A percentile compares a stretch with the other conserved stretches of the same genome.
Evolutionary conservation across 441 rosid species (phyloP).

Genomic region (Biscutella laevigata): DNA sequence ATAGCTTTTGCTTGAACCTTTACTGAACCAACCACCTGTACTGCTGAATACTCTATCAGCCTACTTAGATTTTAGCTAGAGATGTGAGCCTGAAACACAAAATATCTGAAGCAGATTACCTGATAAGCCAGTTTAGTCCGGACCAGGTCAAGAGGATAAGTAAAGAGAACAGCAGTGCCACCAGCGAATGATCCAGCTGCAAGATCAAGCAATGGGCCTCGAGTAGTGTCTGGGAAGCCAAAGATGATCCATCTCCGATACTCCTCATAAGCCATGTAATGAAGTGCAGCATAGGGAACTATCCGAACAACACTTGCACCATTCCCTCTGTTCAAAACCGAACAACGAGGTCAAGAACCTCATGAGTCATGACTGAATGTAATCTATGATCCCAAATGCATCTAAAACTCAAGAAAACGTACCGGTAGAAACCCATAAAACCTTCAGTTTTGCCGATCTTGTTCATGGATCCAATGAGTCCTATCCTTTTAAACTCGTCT

Average conservation of each 20-base stretch:
- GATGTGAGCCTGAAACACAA: background rate
- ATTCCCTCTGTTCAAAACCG: slow-evolving; percentile 50
- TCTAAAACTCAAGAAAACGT: slow-evolving; percentile 3
- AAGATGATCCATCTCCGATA: slow-evolving; percentile 82
- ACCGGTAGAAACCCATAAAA: slow-evolving; percentile 81
- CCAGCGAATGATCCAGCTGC: slow-evolving; percentile 86
- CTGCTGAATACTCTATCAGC: slow-evolving; percentile 18
- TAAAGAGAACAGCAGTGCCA: slow-evolving; percentile 83
- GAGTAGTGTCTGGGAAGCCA: slow-evolving; percentile 44
- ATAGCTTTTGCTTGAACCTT: slow-evolving; percentile 31
- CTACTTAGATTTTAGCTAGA: background rate
- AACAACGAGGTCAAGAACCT: slow-evolving; percentile 1
- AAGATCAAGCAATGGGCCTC: slow-evolving; percentile 85
- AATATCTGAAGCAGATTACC: slow-evolving; percentile 33
- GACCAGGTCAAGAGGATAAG: slow-evolving; percentile 85
- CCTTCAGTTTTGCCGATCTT: slow-evolving; percentile 79
- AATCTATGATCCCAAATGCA: background rate
- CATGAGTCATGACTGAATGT: background rate
- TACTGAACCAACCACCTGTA: slow-evolving; percentile 60
- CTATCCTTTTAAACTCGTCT: slow-evolving; percentile 62
- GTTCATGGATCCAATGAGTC: slow-evolving; percentile 55
- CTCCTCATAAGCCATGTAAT: slow-evolving; percentile 87
- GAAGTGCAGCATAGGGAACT: slow-evolving; percentile 86
- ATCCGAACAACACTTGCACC: slow-evolving; percentile 91
- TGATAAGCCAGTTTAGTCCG: slow-evolving; percentile 86